Evolutionary conservation across 1,284 basidiomycete species (phyloP).

Genomic region (Hymenochaete sp.): DNA sequence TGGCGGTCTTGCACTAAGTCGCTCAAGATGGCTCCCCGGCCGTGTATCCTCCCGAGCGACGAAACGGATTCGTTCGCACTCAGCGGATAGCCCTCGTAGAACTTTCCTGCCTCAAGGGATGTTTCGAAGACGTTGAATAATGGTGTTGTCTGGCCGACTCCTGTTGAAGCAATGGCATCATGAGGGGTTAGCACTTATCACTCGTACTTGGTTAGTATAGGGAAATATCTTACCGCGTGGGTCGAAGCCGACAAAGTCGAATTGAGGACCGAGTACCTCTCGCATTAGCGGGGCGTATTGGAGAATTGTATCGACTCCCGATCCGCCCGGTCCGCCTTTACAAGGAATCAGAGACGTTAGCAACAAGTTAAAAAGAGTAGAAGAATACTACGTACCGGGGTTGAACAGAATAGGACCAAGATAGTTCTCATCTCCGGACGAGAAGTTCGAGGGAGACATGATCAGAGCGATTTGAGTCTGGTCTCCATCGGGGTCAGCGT

Average conservation of each 20-base stretch:
- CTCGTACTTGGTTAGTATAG: not conserved
- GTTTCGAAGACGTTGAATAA: constrained; percentile 6
- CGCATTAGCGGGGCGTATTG: constrained; percentile 3
- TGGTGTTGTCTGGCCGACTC: constrained; percentile 18
- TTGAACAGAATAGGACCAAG: constrained; percentile 20
- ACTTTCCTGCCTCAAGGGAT: constrained; percentile 6
- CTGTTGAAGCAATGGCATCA: constrained; percentile 1
- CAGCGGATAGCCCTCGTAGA: not conserved
- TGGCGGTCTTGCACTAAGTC: not conserved
- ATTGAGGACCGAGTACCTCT: constrained; percentile 14
- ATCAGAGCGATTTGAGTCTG: constrained; percentile 18
- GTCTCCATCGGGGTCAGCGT: constrained; percentile 16
- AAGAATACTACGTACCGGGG: constrained; percentile 18
- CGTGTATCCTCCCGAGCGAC: constrained; percentile 1
- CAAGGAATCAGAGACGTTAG: too few relatives aligned
- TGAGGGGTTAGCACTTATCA: not conserved
- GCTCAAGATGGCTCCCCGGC: not conserved
- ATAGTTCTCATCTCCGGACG: constrained; percentile 13
- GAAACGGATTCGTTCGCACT: constrained; percentile 6
- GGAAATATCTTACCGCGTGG: constrained; percentile 17
- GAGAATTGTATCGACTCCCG: constrained; percentile 11
- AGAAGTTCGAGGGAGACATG: constrained; percentile 13
- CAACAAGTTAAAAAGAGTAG: too few relatives aligned
- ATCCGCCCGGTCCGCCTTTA: constrained; percentile 19
- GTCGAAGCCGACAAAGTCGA: constrained; percentile 18